These are phyloP conservation scores for Penicillium taxi DNA, from an alignment of 495 filamentous ascomycete species.

Conservation along the genomic window DNA sequence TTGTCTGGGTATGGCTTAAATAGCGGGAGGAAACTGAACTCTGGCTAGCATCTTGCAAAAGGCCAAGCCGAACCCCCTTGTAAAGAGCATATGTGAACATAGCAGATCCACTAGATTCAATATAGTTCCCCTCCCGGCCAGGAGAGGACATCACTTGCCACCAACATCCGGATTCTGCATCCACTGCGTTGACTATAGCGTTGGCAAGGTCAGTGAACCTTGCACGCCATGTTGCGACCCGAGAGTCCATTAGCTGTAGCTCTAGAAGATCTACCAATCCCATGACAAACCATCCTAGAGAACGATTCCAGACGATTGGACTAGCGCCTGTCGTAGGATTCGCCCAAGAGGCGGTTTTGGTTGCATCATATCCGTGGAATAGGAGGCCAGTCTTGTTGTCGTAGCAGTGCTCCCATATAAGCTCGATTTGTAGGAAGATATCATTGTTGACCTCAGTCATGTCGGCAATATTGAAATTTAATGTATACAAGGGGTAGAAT, in stretches of 20 bases:
- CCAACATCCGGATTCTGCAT: conserved; percentile 45
- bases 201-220: conserved; percentile 36
- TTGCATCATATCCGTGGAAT: conserved; percentile 52
- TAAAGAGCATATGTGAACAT: conserved; percentile 52
- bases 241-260: too few relatives aligned
- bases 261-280: conserved; percentile 49
- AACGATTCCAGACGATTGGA: conserved; percentile 49
- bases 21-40: too few relatives aligned
- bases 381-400: conserved; percentile 41
- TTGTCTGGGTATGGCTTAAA: too few relatives aligned
- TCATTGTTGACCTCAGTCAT: conserved; percentile 26
- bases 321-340: conserved; percentile 46
- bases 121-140: conserved; percentile 46
- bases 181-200: conserved; percentile 37
- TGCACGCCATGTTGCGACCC: too few relatives aligned
- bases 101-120: conserved; percentile 51
- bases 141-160: conserved; percentile 50
- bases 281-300: conserved; percentile 55
- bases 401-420: conserved; percentile 44
- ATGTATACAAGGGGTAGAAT: conserved; percentile 43
- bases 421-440: conserved; percentile 45
- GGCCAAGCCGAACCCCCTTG: conserved; percentile 44
- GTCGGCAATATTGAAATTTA: conserved; percentile 31
- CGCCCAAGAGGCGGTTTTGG: conserved; percentile 47
- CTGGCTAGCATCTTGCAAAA: conserved; percentile 17